Base-by-base conservation (phyloP, 202 grass and related monocot species). In the Bolboschoenoplectus hybrid region DNA sequence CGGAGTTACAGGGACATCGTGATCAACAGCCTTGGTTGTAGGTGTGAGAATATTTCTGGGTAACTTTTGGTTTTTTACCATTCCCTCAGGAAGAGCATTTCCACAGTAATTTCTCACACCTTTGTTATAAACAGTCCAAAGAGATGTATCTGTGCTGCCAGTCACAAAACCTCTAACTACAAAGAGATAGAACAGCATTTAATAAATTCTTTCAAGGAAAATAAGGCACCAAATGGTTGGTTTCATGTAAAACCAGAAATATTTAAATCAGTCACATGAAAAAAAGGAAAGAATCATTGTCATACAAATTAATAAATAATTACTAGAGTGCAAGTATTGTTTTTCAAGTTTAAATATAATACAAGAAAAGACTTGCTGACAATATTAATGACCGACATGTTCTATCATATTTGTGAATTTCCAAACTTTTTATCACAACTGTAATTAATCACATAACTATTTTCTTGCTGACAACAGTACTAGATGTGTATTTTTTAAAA, bases 91-190 rank as follows among this genome's bases (percentile, higher is more conserved):
- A 91, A 96, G 92, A 79, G 40, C 90, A 96, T 94, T 98, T 66
- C 91, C 93, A 79, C 93, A 98, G 69, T 98, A 98, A 58, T 96
- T 95, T 82, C 91, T 98, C 61, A 89, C 55, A 55, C 89, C 96
- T 17, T 98, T 91, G 74, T 64, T 90, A 90, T 98, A 96, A 68
- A 96, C 91, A 7, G 90, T 96, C 96, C 93, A 98, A 20, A 98
- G 80, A 50, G 96, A 98, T 83, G 96, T 98, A 86, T 94, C 96
- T 41, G 93, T 98, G 84, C 89, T 98, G 74, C 96, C 93, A 53
- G 95, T 95, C 76, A 95, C 86, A 93, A 88, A 98, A 74, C 93
- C 91, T 87, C 95, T 93, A 67, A 93, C 93, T 98, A 85, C 75
- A 93, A 79, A 79, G 36, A 80, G 53, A 88, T 61, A 16, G 63